Percentiles rank a stretch among this genome's conserved stretches.
These are phyloP conservation scores for Poa pratensis DNA, from an alignment of 176 grass and related monocot species.

Conservation along the genomic window DNA sequence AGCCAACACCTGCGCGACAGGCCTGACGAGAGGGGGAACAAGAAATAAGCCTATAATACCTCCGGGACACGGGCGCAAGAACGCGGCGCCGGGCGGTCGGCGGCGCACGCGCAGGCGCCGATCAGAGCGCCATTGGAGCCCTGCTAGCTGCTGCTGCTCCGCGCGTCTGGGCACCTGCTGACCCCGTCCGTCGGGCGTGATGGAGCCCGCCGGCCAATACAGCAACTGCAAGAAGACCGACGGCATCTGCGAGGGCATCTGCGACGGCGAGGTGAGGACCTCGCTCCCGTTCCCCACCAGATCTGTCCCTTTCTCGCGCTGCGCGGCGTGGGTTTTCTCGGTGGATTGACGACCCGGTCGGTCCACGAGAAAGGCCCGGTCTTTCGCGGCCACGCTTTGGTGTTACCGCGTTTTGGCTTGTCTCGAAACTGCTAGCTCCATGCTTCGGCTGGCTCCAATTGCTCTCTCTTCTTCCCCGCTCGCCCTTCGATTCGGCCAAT, in stretches of 20 bases:
- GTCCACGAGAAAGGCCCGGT: neutral
- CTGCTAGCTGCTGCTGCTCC: neutral
- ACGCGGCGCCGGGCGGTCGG: neutral
- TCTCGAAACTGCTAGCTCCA: neutral
- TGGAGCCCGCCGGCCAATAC: conserved; percentile 67
- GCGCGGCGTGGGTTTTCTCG: conserved; percentile 23
- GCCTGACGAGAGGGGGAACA: neutral
- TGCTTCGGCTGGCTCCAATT: conserved; percentile 6
- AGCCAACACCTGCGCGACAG: neutral
- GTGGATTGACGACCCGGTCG: conserved; percentile 19
- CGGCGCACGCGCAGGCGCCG: neutral
- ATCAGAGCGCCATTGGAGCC: conserved; percentile 40
- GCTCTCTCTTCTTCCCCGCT: neutral
- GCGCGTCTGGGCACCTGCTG: neutral
- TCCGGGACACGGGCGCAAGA: conserved; percentile 3
- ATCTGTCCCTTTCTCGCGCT: conserved; percentile 38
- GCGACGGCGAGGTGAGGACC: conserved; percentile 65
- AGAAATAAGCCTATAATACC: neutral
- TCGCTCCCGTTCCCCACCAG: conserved; percentile 15
- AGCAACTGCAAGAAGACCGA: conserved; percentile 92
- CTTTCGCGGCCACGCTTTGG: neutral
- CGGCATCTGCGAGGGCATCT: conserved; percentile 76
- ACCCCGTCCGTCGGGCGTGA: neutral
- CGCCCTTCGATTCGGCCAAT: neutral
- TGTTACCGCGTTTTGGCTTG: neutral